Conservation (phyloP, 192 early-diverging fungal species). For the Phycomyces nitens region DNA sequence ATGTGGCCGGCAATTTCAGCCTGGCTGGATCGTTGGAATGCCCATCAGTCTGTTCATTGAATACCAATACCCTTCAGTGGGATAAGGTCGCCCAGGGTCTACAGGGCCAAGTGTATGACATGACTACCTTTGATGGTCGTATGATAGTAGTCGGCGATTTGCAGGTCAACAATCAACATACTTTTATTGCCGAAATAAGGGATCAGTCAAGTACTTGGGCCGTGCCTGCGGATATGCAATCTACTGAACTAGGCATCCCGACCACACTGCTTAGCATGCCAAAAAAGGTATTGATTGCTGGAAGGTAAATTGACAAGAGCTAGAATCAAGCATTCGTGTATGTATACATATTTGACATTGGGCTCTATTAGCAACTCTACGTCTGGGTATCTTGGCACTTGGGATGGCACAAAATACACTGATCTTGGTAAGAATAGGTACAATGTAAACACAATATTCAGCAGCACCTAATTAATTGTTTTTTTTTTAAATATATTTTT, state of each 20-base stretch:
- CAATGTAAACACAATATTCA: no score
- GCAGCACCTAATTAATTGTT: no score
- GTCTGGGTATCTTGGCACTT: slow-evolving; percentile 3
- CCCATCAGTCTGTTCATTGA: slow-evolving; percentile 25
- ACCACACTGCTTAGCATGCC: slow-evolving; percentile 1
- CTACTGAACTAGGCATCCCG: not conserved
- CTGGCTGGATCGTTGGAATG: slow-evolving; percentile 42
- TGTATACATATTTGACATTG: not conserved
- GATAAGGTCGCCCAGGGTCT: slow-evolving; percentile 13
- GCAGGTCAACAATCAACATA: slow-evolving; percentile 3
- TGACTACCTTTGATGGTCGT: slow-evolving; percentile 32
- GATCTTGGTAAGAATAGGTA: slow-evolving; percentile 9
- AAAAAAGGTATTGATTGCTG: slow-evolving; percentile 29
- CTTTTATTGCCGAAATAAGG: not conserved
- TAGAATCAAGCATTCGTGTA: not conserved
- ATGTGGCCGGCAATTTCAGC: slow-evolving; percentile 53
- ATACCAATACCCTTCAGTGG: slow-evolving; percentile 26
- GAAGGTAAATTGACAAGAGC: slow-evolving; percentile 18
- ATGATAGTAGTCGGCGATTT: slow-evolving; percentile 5
- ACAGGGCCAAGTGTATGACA: slow-evolving; percentile 33
- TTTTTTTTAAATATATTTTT: no score
- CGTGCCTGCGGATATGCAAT: not conserved
- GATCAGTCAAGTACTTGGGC: not conserved
- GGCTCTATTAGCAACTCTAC: not conserved
- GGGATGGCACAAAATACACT: slow-evolving; percentile 10